A percentile compares a stretch with the other conserved stretches of the same genome.
Conservation (phyloP, 164 flowering plant genomes). For the Berberis thunbergii region DNA sequence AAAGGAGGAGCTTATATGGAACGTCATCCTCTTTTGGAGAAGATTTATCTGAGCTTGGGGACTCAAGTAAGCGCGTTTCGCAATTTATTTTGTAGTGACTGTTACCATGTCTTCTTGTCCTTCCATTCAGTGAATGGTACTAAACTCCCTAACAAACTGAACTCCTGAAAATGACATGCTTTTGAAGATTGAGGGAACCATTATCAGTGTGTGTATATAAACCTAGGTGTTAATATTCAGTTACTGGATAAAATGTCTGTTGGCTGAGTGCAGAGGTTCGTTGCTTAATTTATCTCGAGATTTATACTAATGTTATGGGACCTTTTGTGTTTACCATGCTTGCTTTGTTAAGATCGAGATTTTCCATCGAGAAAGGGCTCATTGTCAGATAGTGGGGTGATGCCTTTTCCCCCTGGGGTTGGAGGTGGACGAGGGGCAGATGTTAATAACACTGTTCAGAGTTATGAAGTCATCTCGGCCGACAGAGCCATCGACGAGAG, state of each 20-base stretch:
- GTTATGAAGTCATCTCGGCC: constrained; percentile 80
- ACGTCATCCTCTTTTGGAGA: constrained; percentile 60
- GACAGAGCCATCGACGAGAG: constrained; percentile 89
- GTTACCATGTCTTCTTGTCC: constrained; percentile 9
- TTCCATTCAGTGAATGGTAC: background rate
- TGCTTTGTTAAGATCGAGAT: constrained; percentile 69
- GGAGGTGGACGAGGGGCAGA: constrained; percentile 64
- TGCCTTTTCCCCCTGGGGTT: constrained; percentile 99
- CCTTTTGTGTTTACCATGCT: constrained; percentile 25
- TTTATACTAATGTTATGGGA: constrained; percentile 41
- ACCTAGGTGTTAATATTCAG: constrained; percentile 5
- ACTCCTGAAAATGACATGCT: background rate
- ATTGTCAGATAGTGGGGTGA: constrained; percentile 38
- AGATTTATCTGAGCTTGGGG: constrained; percentile 38
- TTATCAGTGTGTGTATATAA: background rate
- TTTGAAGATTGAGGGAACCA: background rate
- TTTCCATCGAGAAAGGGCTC: constrained; percentile 47
- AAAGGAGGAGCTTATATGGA: constrained; percentile 89
- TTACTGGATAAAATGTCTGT: constrained; percentile 8
- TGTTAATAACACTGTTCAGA: constrained; percentile 29
- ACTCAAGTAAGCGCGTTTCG: constrained; percentile 66
- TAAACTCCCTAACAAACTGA: background rate
- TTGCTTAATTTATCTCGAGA: constrained; percentile 20
- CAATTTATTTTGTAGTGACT: constrained; percentile 11
- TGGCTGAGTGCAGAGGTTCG: constrained; percentile 19